Conservation (phyloP, 306 rosid genomes). For the Prosopis cineraria region DNA sequence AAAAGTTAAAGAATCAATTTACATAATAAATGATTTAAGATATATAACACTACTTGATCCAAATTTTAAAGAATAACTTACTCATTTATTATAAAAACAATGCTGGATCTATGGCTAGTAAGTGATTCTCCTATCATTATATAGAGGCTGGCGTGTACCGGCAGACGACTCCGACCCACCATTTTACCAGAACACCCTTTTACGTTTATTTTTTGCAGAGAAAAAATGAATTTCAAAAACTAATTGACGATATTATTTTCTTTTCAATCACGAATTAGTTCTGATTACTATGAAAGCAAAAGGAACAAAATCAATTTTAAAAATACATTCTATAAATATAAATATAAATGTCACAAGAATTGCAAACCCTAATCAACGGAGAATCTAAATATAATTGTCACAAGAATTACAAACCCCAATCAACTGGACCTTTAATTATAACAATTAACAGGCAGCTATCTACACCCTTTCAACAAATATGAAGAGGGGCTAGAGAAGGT, state of each 20-base stretch:
- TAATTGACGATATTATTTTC: slow-evolving; percentile 15
- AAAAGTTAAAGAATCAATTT: too few species aligned
- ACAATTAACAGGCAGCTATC: slow-evolving; percentile 45
- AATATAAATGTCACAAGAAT: slow-evolving; percentile 8
- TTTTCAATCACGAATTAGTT: slow-evolving; percentile 28
- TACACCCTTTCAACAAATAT: slow-evolving; percentile 76
- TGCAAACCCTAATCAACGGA: not conserved
- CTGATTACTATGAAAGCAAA: not conserved
- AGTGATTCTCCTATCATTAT: too few species aligned
- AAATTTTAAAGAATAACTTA: too few species aligned
- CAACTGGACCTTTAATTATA: slow-evolving; percentile 25
- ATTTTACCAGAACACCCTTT: too few species aligned
- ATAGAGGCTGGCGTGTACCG: too few species aligned
- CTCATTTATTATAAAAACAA: too few species aligned
- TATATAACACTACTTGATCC: too few species aligned
- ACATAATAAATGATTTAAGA: too few species aligned
- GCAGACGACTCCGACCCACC: too few species aligned
- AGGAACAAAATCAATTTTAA: not conserved
- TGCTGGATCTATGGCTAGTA: too few species aligned
- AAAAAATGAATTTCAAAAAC: not conserved
- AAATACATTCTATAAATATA: slow-evolving; percentile 27
- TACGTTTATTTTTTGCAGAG: not conserved
- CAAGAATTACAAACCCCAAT: not conserved
- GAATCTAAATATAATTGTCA: too few species aligned
- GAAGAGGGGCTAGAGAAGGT: slow-evolving; percentile 73